Evolutionary conservation across 768 basidiomycete genomes (phyloP), one percentile per base, ranked within the genome.

Genomic region (Phlebiopsis gigantea): DNA sequence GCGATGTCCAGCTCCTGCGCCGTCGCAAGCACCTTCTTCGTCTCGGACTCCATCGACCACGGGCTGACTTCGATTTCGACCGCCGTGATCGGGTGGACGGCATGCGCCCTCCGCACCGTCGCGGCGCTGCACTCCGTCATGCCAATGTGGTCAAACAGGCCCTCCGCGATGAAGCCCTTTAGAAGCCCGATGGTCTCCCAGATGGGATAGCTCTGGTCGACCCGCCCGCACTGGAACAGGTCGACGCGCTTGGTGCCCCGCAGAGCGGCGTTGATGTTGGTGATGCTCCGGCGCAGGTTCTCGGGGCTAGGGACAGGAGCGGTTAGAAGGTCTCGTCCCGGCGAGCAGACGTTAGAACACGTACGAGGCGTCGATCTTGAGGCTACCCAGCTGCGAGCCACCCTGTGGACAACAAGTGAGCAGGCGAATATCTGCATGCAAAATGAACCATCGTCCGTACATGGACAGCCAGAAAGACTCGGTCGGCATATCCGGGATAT

Each of bases 31-130:
- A 84, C 84, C 17, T 76, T 71, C 61, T 74, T 75, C 15, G 80
- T 76, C 52, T 81, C 74, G 21, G 73, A 71, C 57, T 81, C 80
- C 51, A 82, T 83, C 1, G 78, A 73, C 76, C 81, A 85, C 1
- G 80, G 77, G 62, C 82, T 85, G 43, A 85, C 70, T 65, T 89
- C 88, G 51, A 88, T 84, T 66, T 89, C 85, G 7, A 84, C 81
- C 15, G 79, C 73, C 10, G 79, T 73, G 56, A 87, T 76, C 1
- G 80, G 81, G 45, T 78, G 72, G 12, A 85, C 75, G 25, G 69
- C 68, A 46, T 72, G 62, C 0, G 74, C 80, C 9, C 60, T 53
- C 28, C 63, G 53, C 3, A 88, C 70, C 0, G 82, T 82, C 24
- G 67, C 71, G 0, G 75, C 79, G 17, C 70, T 72, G 62, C 77